Base-by-base conservation (phyloP, 345 rosid genomes). In the Rhodomyrtus tomentosa region DNA sequence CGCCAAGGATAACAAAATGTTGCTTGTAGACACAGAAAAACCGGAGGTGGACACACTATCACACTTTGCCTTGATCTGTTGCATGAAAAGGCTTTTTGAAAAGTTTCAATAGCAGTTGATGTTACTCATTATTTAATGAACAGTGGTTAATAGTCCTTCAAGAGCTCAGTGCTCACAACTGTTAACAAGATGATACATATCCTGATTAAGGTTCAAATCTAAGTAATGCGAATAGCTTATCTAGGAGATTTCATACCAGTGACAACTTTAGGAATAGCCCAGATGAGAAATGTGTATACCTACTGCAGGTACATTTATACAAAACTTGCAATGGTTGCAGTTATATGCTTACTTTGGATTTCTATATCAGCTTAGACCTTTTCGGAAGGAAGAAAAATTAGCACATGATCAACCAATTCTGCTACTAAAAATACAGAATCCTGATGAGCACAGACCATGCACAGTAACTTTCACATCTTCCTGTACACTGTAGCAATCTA, bases 401-500 rank as follows among this genome's bases (percentile, higher is more conserved):
- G 85, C 84, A 86, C 87, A 86, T 88, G 45, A 83, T 53, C 83
- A 86, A 85, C 74, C 56, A 32, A 81, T 84, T 73, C 82, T 81
- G 82, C 82, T 32, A 88, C 76, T 72, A 90, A 32, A 32, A 68
- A 68, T 68, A 68, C 45, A 68, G 76, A 68, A 36, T 68, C 45
- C 24, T 32, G 83, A 86, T 89, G 83, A 84, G 87, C 81, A 91
- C 97, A 82, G 90, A 97, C 99, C 99, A 92, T 95, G 98, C 58
- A 94, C 96, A 82, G 95, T 89, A 85, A 97, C 93, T 86, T 89
- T 93, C 81, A 95, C 86, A 86, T 94, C 95, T 92, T 97, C 99
- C 87, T 97, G 98, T 90, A 94, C 93, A 95, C 98, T 95, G 93
- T 95, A 97, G 90, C 98, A 94, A 84, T 95, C 94, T 86, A 97